These are phyloP conservation scores for Hydnomerulius pinastri DNA, from an alignment of 768 basidiomycete genomes.

Conservation along the genomic window DNA sequence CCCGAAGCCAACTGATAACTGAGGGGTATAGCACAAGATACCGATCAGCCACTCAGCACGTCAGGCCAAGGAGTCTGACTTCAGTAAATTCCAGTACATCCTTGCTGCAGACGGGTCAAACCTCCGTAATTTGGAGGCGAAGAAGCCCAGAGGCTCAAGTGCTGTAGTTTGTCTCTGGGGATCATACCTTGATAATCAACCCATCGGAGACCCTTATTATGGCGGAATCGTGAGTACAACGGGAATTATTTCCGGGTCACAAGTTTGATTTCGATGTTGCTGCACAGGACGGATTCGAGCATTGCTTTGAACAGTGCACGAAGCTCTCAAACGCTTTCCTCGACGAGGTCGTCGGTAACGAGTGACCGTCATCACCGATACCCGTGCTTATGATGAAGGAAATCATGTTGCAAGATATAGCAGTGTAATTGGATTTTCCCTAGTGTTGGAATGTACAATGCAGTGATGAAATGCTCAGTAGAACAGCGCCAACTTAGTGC, in stretches of 20 bases:
- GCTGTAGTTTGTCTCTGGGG: conserved; percentile 80
- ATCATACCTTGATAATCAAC: conserved; percentile 66
- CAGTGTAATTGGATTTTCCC: not conserved
- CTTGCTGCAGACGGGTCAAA: conserved; percentile 84
- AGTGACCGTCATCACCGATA: conserved; percentile 3
- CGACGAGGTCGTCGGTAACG: conserved; percentile 53
- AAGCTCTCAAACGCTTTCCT: conserved; percentile 77
- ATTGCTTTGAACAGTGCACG: conserved; percentile 76
- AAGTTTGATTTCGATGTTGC: not conserved
- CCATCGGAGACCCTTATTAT: conserved; percentile 88
- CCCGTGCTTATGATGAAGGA: not conserved
- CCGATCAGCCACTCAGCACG: conserved; percentile 71
- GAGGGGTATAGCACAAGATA: conserved; percentile 71
- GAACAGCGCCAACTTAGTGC: conserved; percentile 26
- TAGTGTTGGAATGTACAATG: conserved; percentile 8
- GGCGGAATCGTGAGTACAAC: conserved; percentile 57
- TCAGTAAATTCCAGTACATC: conserved; percentile 77
- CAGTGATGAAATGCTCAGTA: conserved; percentile 3
- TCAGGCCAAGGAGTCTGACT: conserved; percentile 67
- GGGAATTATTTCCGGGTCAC: conserved; percentile 4
- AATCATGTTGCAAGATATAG: not conserved
- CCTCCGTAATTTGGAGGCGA: conserved; percentile 57
- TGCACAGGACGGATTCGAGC: conserved; percentile 68
- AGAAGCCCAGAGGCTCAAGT: conserved; percentile 53
- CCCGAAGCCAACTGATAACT: too few relatives aligned